Evolutionary conservation across 2,329 filamentous ascomycete species (phyloP).

Genomic region (Fusarium graminum): DNA sequence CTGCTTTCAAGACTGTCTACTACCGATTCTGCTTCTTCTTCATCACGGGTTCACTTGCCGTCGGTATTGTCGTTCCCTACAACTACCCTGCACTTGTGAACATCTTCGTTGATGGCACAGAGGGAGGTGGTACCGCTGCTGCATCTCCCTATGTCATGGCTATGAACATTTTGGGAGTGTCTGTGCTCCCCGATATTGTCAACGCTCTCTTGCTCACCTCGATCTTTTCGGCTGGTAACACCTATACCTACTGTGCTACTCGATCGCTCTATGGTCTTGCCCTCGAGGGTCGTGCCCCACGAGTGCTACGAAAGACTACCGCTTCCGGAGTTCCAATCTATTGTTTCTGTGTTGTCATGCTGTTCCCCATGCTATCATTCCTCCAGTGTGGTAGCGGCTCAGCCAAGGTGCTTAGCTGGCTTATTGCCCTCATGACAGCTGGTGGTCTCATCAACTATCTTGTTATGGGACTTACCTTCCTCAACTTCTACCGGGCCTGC

Average conservation of each 20-base stretch:
- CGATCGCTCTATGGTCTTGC: conserved; percentile 66
- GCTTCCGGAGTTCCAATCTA: conserved; percentile 72
- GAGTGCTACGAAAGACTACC: conserved; percentile 69
- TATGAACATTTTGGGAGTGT: conserved; percentile 67
- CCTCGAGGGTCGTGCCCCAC: conserved; percentile 62
- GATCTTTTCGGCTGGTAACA: conserved; percentile 63
- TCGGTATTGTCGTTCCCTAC: conserved; percentile 75
- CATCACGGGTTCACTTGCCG: conserved; percentile 74
- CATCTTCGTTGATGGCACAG: conserved; percentile 58
- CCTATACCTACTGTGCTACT: conserved; percentile 65
- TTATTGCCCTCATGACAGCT: conserved; percentile 69
- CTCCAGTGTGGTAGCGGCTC: conserved; percentile 64
- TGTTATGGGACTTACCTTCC: conserved; percentile 62
- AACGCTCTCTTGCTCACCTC: conserved; percentile 65
- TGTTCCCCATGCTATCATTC: conserved; percentile 67
- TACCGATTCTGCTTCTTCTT: conserved; percentile 80
- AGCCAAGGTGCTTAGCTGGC: conserved; percentile 64
- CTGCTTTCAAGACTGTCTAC: conserved; percentile 79
- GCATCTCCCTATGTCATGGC: conserved; percentile 74
- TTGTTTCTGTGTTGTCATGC: conserved; percentile 66
- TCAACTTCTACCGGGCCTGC: conserved; percentile 65
- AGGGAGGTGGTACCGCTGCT: conserved; percentile 60
- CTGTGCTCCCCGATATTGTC: conserved; percentile 67
- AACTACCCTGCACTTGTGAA: conserved; percentile 69
- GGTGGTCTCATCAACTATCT: conserved; percentile 73